Percentiles rank a stretch among this genome's conserved stretches.
These are phyloP conservation scores for Calophaca sinica DNA, from an alignment of 306 rosid genomes.

Conservation along the genomic window DNA sequence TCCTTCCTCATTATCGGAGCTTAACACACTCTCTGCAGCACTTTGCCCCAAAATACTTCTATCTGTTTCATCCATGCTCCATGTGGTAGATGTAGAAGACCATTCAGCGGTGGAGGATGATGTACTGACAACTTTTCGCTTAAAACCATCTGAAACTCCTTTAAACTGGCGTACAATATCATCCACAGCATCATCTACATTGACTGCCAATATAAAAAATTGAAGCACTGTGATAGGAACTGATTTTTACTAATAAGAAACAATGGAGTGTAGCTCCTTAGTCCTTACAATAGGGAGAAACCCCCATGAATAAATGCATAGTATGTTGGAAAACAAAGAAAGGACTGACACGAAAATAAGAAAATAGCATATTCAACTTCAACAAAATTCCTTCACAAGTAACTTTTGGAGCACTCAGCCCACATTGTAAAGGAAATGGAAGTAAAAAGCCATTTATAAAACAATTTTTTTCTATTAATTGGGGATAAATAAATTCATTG, in stretches of 20 bases:
- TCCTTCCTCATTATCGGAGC: slow-evolving; percentile 77
- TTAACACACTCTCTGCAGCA: slow-evolving; percentile 57
- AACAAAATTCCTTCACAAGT: background rate
- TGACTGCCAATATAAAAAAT: slow-evolving; percentile 64
- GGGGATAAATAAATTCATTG: slow-evolving; percentile 3
- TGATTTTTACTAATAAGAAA: background rate
- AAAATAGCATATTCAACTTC: slow-evolving; percentile 10
- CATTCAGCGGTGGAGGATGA: slow-evolving; percentile 56
- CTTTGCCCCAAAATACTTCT: slow-evolving; percentile 51
- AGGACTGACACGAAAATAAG: background rate
- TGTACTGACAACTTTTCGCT: slow-evolving; percentile 75
- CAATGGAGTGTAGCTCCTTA: background rate
- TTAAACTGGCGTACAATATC: slow-evolving; percentile 94
- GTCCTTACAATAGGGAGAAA: background rate
- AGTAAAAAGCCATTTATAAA: slow-evolving; percentile 10
- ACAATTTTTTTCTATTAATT: slow-evolving; percentile 4
- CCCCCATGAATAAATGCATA: background rate
- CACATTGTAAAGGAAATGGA: background rate
- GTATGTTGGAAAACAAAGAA: slow-evolving; percentile 9
- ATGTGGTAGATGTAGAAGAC: slow-evolving; percentile 48
- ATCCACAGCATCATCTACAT: slow-evolving; percentile 97
- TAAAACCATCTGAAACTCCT: slow-evolving; percentile 95
- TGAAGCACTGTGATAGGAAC: slow-evolving; percentile 20
- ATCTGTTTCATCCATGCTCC: slow-evolving; percentile 61
- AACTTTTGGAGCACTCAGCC: background rate